A percentile compares a stretch with the other conserved stretches of the same genome.
Conservation (phyloP, 139 green algal genomes). For the Nannochloris sp. region DNA sequence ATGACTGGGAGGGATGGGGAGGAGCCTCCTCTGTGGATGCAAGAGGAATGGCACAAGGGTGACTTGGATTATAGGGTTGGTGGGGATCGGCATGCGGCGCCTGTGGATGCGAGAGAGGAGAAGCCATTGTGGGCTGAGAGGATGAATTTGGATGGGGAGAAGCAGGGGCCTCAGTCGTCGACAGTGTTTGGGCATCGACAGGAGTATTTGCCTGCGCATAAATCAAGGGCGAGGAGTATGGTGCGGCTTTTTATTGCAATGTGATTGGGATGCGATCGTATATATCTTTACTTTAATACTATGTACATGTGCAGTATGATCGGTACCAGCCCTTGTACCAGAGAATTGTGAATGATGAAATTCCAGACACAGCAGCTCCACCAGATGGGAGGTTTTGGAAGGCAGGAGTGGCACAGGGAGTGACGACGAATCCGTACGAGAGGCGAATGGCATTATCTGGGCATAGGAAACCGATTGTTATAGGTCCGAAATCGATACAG, state of each 20-base stretch:
- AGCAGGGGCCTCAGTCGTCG: slow-evolving; percentile 14
- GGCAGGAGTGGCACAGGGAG: slow-evolving; percentile 28
- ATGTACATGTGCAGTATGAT: slow-evolving; percentile 13
- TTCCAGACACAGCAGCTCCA: slow-evolving; percentile 23
- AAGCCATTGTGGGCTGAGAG: slow-evolving; percentile 29
- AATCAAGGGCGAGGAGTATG: slow-evolving; percentile 28
- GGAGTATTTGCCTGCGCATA: slow-evolving; percentile 28
- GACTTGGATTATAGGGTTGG: slow-evolving; percentile 22
- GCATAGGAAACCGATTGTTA: slow-evolving; percentile 29
- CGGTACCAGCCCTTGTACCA: slow-evolving; percentile 27
- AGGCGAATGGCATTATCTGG: slow-evolving; percentile 13
- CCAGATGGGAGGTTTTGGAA: slow-evolving; percentile 32
- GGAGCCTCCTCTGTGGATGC: slow-evolving; percentile 29
- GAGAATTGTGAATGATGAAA: slow-evolving; percentile 26
- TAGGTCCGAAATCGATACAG: slow-evolving; percentile 5
- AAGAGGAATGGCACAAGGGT: slow-evolving; percentile 16
- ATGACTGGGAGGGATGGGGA: slow-evolving; percentile 9
- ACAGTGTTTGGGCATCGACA: slow-evolving; percentile 28
- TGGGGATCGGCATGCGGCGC: slow-evolving; percentile 4
- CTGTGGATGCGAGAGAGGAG: slow-evolving; percentile 7
- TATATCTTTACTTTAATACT: background rate
- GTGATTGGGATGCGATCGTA: background rate
- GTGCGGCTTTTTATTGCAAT: background rate
- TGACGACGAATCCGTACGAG: slow-evolving; percentile 22
- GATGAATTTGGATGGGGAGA: slow-evolving; percentile 16